Percentiles rank a stretch among this genome's conserved stretches.
Conservation (phyloP, 164 flowering plant genomes). For the Liquidambar formosana region DNA sequence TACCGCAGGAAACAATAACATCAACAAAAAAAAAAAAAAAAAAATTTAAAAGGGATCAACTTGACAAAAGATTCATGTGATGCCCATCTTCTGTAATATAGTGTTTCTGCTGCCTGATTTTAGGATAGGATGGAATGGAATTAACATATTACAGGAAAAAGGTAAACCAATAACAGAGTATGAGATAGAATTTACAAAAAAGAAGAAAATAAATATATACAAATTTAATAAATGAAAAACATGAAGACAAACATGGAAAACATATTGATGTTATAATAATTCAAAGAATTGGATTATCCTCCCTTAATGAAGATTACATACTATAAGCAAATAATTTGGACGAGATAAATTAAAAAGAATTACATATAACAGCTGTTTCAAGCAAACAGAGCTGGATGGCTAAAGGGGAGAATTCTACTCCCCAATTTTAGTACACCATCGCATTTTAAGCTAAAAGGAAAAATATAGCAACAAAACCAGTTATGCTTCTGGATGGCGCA, state of each 20-base stretch:
- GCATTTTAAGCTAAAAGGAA: not conserved
- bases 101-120: not conserved
- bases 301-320: not conserved
- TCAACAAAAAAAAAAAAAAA: not conserved
- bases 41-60: not conserved
- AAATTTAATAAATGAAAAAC: too few relatives aligned
- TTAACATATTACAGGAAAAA: not conserved
- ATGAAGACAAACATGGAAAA: too few relatives aligned
- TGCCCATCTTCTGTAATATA: not conserved
- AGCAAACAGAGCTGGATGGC: not conserved
- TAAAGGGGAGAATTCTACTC: not conserved
- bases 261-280: not conserved
- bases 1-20: not conserved
- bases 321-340: not conserved
- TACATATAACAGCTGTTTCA: not conserved
- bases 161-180: too few relatives aligned
- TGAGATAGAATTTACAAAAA: too few relatives aligned
- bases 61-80: not conserved
- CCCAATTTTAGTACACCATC: not conserved
- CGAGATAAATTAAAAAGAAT: not conserved
- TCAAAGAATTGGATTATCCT: not conserved
- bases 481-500: not conserved
- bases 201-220: too few relatives aligned
- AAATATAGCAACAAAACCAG: not conserved
- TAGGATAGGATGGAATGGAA: not conserved